Evolutionary conservation across 768 basidiomycete genomes (phyloP).

Genomic region (Pleurotus cornucopiae): DNA sequence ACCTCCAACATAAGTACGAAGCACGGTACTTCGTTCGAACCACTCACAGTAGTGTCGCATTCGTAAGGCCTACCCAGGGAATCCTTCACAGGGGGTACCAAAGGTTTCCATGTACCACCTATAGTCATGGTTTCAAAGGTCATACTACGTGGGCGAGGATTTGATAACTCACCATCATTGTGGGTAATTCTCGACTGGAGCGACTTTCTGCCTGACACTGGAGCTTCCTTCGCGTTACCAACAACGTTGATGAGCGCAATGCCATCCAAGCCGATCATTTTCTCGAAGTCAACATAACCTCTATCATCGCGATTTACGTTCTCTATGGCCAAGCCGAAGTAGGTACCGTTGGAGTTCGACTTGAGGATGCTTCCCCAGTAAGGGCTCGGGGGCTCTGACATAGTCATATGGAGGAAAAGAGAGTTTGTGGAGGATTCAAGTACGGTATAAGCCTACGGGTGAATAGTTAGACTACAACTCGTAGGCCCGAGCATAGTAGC

Average conservation of each 20-base stretch:
- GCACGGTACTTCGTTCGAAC: background rate
- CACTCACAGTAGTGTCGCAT: conserved; percentile 62
- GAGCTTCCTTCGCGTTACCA: conserved; percentile 72
- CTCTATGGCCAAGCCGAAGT: conserved; percentile 83
- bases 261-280: conserved; percentile 93
- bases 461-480: background rate
- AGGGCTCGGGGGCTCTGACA: conserved; percentile 67
- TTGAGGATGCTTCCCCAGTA: conserved; percentile 92
- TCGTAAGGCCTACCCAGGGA: conserved; percentile 69
- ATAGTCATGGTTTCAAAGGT: no score
- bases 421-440: conserved; percentile 92
- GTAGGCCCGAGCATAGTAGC: conserved; percentile 20
- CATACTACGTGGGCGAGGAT: background rate
- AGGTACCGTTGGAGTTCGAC: conserved; percentile 98
- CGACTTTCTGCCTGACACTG: conserved; percentile 64
- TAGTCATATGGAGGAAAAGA: conserved; percentile 95
- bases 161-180: conserved; percentile 75
- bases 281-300: conserved; percentile 97
- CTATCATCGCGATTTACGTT: conserved; percentile 85
- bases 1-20: conserved; percentile 6
- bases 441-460: conserved; percentile 80
- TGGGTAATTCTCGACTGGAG: conserved; percentile 89
- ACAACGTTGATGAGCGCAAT: conserved; percentile 94
- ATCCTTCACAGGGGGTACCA: conserved; percentile 72
- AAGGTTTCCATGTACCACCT: conserved; percentile 86